A percentile compares a stretch with the other conserved stretches of the same genome.
phyloP scores from a whole-genome alignment of 2,329 filamentous ascomycete genomes.

The Emmonsia crescens region DNA sequence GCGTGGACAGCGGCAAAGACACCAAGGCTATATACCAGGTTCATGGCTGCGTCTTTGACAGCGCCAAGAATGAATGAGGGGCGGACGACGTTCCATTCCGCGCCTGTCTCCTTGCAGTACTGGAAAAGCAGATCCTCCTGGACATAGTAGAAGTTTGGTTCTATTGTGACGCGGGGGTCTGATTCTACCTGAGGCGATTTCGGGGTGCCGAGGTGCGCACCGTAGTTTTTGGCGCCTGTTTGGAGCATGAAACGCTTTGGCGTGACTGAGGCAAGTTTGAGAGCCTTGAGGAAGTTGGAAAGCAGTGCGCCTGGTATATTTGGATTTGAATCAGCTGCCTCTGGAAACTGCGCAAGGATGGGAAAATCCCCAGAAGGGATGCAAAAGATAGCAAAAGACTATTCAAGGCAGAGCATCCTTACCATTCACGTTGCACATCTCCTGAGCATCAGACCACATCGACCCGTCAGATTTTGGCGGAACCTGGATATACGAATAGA shows the following conservation, averaged over 20 bases:
- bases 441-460: slow-evolving; percentile 42
- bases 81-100: slow-evolving; percentile 18
- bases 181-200: slow-evolving; percentile 18
- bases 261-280: slow-evolving; percentile 32
- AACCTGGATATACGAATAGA: slow-evolving; percentile 45
- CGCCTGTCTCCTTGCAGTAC: slow-evolving; percentile 15
- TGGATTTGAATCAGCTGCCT: background rate
- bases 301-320: slow-evolving; percentile 24
- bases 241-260: slow-evolving; percentile 42
- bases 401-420: background rate
- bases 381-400: background rate
- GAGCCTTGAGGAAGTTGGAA: slow-evolving; percentile 38
- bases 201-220: slow-evolving; percentile 16
- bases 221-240: slow-evolving; percentile 19
- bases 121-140: slow-evolving; percentile 18
- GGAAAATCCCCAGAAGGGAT: background rate
- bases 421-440: slow-evolving; percentile 39
- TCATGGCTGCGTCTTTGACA: slow-evolving; percentile 19
- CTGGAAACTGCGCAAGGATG: background rate
- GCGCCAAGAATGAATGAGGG: slow-evolving; percentile 19
- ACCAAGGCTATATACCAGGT: slow-evolving; percentile 16
- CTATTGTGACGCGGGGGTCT: slow-evolving; percentile 16
- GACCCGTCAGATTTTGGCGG: slow-evolving; percentile 35
- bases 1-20: slow-evolving; percentile 18
- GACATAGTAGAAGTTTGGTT: slow-evolving; percentile 21